phyloP scores from a whole-genome alignment of 2,329 filamentous ascomycete genomes.

The Hymenoscyphus fraxineus region DNA sequence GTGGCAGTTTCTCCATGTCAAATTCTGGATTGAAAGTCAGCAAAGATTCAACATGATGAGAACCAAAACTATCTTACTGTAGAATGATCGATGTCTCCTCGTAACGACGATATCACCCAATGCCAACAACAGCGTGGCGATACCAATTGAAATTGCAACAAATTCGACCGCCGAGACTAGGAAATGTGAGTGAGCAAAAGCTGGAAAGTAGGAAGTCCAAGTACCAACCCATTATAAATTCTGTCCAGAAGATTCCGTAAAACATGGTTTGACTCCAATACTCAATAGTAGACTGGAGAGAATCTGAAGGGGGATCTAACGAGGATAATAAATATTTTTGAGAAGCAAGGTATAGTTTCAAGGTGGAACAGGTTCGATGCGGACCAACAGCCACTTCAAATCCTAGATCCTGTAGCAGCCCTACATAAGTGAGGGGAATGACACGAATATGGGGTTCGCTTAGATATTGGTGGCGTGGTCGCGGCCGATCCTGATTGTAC shows the following conservation, averaged over 20 bases:
- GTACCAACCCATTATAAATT: not conserved
- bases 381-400: not conserved
- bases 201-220: not conserved
- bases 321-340: not conserved
- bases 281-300: not conserved
- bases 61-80: not conserved
- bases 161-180: not conserved
- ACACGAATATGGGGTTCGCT: not conserved
- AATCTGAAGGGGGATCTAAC: not conserved
- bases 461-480: not conserved
- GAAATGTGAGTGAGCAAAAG: not conserved
- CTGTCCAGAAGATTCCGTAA: not conserved
- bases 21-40: constrained; percentile 1
- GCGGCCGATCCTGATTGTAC: not conserved
- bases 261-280: not conserved
- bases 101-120: not conserved
- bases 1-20: constrained; percentile 6
- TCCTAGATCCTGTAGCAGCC: not conserved
- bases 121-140: not conserved
- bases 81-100: constrained; percentile 4
- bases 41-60: not conserved
- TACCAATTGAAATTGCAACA: not conserved
- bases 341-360: not conserved
- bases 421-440: not conserved
- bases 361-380: not conserved